Base-by-base conservation (phyloP, 169 alveolate genomes). In the Plasmodium chabaudi region DNA sequence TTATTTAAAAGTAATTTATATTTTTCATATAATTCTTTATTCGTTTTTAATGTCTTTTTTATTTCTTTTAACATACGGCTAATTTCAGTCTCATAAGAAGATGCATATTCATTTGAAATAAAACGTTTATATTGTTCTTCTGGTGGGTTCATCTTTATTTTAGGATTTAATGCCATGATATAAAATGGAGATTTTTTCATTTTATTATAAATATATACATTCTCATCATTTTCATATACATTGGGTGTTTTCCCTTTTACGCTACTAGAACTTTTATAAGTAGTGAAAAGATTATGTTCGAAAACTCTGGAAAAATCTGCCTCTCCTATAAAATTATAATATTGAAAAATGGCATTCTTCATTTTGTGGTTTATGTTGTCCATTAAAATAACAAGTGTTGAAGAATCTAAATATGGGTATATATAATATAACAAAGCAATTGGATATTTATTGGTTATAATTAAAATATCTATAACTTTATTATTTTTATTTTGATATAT, bases 291-390 rank as follows among this genome's bases (percentile, higher is more conserved):
- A 10, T 34, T 47, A 39, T 49, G 63, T 23, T 63, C 77, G 12
- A 75, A 75, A 13, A 73, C 34, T 49, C 59, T 75, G 39, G 88
- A 61, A 47, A 75, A 75, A 23, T 75, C 88, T 17, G 88, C 88
- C 47, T 75, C 88, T 19, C 88, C 88, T n/a, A 75, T 15, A 42
- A 75, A 75, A 75, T 75, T 65, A 55, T 75, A 75, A 15, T 61
- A 75, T 65, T 75, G 77, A 51, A 75, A 75, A 63, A 75, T 75
- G n/a, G 88, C 88, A 42, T 56, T 56, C 44, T 75, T 75, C 88
- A 75, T 75, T 39, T 75, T 19, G 47, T 75, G 88, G 5, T 75
- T 75, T 75, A 75, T 44, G n/a, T 75, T 75, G 25, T 75, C 88
- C 88, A 75, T 75, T 63, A 75, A 67, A 34, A 75, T 75, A 10